phyloP scores from a whole-genome alignment of 2,329 filamentous ascomycete species.

The Colletotrichum caudatum region DNA sequence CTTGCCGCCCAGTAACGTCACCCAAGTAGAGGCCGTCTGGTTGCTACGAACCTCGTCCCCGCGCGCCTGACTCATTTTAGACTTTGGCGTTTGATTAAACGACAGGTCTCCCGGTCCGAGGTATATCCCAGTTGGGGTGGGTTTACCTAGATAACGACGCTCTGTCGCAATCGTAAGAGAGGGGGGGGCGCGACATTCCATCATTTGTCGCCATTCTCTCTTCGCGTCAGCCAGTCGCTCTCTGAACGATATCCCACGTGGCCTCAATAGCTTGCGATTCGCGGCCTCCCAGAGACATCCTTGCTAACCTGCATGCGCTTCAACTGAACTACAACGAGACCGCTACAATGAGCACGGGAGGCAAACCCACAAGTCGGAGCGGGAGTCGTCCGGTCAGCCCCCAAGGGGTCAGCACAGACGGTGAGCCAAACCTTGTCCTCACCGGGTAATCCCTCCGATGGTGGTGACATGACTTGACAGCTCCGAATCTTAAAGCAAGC shows the following conservation, averaged over 20 bases:
- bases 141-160: slow-evolving; percentile 15
- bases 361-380: neutral
- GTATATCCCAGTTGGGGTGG: slow-evolving; percentile 4
- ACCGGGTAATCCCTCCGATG: neutral
- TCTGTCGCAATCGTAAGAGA: slow-evolving; percentile 9
- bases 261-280: neutral
- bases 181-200: no score
- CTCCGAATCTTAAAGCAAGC: neutral
- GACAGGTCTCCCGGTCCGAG: neutral
- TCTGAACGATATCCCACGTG: neutral
- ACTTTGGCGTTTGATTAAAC: neutral
- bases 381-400: slow-evolving; percentile 12
- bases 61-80: slow-evolving; percentile 13
- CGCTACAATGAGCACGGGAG: slow-evolving; percentile 11
- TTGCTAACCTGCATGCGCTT: neutral
- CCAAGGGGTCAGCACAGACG: neutral
- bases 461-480: neutral
- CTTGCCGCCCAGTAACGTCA: neutral
- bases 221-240: neutral
- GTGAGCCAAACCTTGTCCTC: slow-evolving; percentile 19
- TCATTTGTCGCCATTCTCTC: neutral
- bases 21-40: neutral
- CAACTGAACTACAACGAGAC: neutral
- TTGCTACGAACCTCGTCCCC: slow-evolving; percentile 11
- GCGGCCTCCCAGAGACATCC: neutral